A percentile compares a stretch with the other conserved stretches of the same genome.
phyloP scores from a whole-genome alignment of 1,139 yeast species.

The Debaryomyces sp. region DNA sequence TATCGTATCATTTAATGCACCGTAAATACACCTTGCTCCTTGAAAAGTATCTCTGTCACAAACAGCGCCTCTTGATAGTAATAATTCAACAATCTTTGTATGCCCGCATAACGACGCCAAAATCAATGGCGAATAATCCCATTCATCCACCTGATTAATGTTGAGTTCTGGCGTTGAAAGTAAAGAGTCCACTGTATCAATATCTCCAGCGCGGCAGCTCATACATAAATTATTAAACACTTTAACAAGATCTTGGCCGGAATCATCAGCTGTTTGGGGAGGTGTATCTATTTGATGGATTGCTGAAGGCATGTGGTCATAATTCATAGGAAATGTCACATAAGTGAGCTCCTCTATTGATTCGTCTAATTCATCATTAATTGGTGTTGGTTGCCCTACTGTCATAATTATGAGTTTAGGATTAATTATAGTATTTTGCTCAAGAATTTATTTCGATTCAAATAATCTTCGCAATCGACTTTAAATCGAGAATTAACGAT shows the following conservation, averaged over 20 bases:
- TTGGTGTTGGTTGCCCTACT: not conserved
- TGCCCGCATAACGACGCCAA: slow-evolving; percentile 80
- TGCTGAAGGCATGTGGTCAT: slow-evolving; percentile 10
- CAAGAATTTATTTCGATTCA: not conserved
- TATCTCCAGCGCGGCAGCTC: slow-evolving; percentile 73
- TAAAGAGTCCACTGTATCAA: slow-evolving; percentile 61
- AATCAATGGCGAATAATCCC: slow-evolving; percentile 75
- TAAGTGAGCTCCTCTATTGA: not conserved
- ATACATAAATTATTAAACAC: slow-evolving; percentile 51
- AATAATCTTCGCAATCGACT: not conserved
- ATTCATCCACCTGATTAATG: slow-evolving; percentile 66
- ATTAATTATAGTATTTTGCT: not conserved
- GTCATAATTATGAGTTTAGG: not conserved
- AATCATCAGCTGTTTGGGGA: not conserved
- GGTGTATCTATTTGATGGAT: slow-evolving; percentile 1
- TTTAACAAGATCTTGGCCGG: slow-evolving; percentile 8
- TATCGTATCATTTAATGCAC: slow-evolving; percentile 71
- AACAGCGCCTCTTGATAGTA: slow-evolving; percentile 66
- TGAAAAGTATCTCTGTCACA: slow-evolving; percentile 81
- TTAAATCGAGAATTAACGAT: not conserved
- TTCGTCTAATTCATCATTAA: not conserved
- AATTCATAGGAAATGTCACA: slow-evolving; percentile 10
- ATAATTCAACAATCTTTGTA: slow-evolving; percentile 56
- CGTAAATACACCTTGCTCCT: slow-evolving; percentile 79
- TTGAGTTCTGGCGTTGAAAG: slow-evolving; percentile 56